These are phyloP conservation scores for Hypoxylon sp. DNA, from an alignment of 2,329 filamentous ascomycete genomes.

Conservation along the genomic window DNA sequence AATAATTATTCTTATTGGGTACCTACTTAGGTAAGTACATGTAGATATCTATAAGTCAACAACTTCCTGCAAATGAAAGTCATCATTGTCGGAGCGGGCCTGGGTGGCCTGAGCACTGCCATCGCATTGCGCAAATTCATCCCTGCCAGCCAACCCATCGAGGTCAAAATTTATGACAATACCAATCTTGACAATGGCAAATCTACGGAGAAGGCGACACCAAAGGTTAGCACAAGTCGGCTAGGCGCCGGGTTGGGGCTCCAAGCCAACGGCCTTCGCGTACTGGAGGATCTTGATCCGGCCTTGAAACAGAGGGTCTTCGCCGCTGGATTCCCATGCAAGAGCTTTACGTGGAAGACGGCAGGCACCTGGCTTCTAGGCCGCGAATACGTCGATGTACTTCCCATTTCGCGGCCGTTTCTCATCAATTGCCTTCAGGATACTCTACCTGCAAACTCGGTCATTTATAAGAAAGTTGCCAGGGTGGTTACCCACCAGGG, in stretches of 20 bases:
- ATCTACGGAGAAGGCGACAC: slow-evolving; percentile 1
- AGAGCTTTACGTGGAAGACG: slow-evolving; percentile 34
- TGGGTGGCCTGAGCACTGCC: slow-evolving; percentile 33
- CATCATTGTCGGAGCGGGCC: slow-evolving; percentile 30
- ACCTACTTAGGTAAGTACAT: too few species aligned
- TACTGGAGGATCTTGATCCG: slow-evolving; percentile 30
- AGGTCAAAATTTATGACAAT: slow-evolving; percentile 36
- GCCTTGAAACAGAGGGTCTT: slow-evolving; percentile 25
- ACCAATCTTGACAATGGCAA: slow-evolving; percentile 5
- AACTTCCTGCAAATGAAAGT: slow-evolving; percentile 25
- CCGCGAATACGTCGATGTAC: slow-evolving; percentile 28
- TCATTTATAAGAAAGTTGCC: slow-evolving; percentile 29
- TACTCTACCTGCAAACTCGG: slow-evolving; percentile 21
- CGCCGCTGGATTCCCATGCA: slow-evolving; percentile 36
- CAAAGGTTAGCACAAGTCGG: slow-evolving; percentile 29
- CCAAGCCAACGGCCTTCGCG: slow-evolving; percentile 34
- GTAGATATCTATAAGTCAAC: not conserved
- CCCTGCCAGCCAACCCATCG: slow-evolving; percentile 22
- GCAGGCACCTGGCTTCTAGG: slow-evolving; percentile 30
- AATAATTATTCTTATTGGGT: too few species aligned
- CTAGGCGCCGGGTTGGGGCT: slow-evolving; percentile 38
- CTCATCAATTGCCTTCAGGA: slow-evolving; percentile 37
- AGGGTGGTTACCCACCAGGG: slow-evolving; percentile 25
- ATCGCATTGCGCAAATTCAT: slow-evolving; percentile 38
- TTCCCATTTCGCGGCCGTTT: slow-evolving; percentile 35